Conservation (phyloP, 176 grass and related monocot species). For the Phyllostachys edulis region DNA sequence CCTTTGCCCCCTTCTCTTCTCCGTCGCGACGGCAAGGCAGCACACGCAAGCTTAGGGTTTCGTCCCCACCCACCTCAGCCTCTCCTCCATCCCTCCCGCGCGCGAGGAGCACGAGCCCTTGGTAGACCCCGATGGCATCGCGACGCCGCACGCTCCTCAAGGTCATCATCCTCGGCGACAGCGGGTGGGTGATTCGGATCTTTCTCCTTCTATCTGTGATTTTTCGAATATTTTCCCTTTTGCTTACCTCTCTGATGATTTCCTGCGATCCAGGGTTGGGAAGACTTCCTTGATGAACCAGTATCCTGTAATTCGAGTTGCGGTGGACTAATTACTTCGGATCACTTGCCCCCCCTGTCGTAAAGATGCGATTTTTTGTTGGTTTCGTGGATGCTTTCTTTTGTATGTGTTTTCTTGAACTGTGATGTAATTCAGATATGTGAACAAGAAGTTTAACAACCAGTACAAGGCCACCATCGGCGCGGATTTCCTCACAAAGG, state of each 20-base stretch:
- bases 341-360: background rate
- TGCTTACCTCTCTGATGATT: conserved; percentile 7
- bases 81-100: background rate
- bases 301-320: conserved; percentile 60
- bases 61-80: background rate
- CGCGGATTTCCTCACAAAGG: conserved; percentile 87
- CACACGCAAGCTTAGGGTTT: conserved; percentile 20
- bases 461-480: conserved; percentile 91
- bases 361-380: background rate
- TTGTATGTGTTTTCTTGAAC: conserved; percentile 14
- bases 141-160: conserved; percentile 88
- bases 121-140: conserved; percentile 65
- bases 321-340: background rate
- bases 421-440: conserved; percentile 66
- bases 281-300: conserved; percentile 92
- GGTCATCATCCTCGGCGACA: conserved; percentile 99
- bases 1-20: background rate
- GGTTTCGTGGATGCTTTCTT: background rate
- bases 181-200: conserved; percentile 75
- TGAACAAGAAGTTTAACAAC: conserved; percentile 83
- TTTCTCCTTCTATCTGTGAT: conserved; percentile 38
- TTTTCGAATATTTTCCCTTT: background rate
- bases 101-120: conserved; percentile 16
- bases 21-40: conserved; percentile 18
- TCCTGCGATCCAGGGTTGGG: conserved; percentile 56